Evolutionary conservation across 2,329 filamentous ascomycete species (phyloP).

Genomic region (Paracorniculantispora psalliotae): DNA sequence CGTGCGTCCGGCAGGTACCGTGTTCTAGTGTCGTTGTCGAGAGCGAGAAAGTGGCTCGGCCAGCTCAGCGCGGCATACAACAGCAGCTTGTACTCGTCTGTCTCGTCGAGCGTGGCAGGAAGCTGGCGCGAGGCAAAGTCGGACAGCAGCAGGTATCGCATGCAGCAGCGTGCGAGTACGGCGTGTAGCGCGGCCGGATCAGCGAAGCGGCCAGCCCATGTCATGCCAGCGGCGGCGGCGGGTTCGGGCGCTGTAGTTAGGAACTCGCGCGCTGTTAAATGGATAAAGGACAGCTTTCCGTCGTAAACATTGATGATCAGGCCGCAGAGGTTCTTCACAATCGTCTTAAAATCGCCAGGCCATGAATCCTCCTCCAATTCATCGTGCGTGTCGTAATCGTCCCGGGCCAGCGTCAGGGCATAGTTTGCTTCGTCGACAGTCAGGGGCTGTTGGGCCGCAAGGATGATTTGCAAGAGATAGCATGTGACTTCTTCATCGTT

Average conservation of each 20-base stretch:
- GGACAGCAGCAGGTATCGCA: neutral
- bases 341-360: neutral
- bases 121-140: neutral
- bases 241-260: neutral
- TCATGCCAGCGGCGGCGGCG: neutral
- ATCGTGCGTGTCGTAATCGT: neutral
- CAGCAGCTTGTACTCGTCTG: neutral
- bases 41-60: neutral
- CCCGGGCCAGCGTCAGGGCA: neutral
- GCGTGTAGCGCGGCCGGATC: neutral
- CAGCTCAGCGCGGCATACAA: neutral
- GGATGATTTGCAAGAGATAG: neutral
- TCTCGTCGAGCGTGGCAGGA: neutral
- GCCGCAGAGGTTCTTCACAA: neutral
- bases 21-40: neutral
- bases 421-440: neutral
- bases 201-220: neutral
- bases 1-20: neutral
- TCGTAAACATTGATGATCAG: slow-evolving; percentile 2
- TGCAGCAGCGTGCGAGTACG: neutral
- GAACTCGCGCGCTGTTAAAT: slow-evolving; percentile 5
- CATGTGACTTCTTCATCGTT: neutral
- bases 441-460: neutral
- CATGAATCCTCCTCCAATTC: neutral
- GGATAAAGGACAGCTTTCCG: neutral